These are phyloP conservation scores for Trichopus zeylanicus DNA, from an alignment of 116 monocot genomes.

Conservation along the genomic window DNA sequence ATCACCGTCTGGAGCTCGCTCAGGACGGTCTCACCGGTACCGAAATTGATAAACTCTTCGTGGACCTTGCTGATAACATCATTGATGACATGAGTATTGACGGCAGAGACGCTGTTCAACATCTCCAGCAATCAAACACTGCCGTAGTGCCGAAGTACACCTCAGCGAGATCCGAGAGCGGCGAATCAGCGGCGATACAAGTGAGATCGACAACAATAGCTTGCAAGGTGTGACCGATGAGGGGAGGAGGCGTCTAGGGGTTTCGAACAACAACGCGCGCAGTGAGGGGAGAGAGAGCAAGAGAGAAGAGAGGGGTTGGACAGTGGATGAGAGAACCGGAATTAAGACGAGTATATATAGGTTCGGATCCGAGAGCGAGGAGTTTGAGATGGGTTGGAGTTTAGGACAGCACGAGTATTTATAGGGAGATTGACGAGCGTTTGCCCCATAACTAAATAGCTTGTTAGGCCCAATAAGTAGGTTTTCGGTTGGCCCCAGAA, in stretches of 20 bases:
- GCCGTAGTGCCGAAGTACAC: not conserved
- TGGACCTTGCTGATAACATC: constrained; percentile 78
- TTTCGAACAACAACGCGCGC: not conserved
- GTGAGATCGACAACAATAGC: too few relatives aligned
- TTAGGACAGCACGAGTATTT: too few relatives aligned
- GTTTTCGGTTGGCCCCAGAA: too few relatives aligned
- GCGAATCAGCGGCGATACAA: too few relatives aligned
- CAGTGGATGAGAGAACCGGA: constrained; percentile 13
- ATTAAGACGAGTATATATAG: constrained; percentile 45
- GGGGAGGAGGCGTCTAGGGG: not conserved
- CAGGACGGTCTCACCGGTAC: constrained; percentile 47
- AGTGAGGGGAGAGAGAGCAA: not conserved
- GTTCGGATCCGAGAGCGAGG: constrained; percentile 30
- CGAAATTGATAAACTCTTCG: constrained; percentile 44
- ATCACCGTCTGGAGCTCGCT: too few relatives aligned
- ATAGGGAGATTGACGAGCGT: too few relatives aligned
- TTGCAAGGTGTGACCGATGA: too few relatives aligned
- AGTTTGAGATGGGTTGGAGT: not conserved
- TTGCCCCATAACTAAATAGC: too few relatives aligned
- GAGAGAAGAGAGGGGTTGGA: not conserved
- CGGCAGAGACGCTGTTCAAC: constrained; percentile 42
- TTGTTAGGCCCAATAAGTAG: too few relatives aligned
- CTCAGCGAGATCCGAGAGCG: not conserved
- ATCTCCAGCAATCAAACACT: constrained; percentile 4
- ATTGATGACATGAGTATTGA: constrained; percentile 76